Evolutionary conservation across 108 stramenopile genomes (phyloP).

Genomic region (Cyclotella distinguenda): DNA sequence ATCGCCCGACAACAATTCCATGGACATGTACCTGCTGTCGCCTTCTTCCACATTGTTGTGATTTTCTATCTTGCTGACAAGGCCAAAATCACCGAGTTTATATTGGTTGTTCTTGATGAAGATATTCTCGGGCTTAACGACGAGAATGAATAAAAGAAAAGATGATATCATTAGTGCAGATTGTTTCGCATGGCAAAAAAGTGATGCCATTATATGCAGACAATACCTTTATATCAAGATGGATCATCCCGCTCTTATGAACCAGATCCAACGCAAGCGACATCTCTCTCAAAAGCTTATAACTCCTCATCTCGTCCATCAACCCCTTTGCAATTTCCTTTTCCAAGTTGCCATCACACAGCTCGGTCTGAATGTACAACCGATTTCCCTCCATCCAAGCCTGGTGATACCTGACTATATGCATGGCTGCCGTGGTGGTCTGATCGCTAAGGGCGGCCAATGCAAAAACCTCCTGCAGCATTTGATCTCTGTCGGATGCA

Average conservation of each 20-base stretch:
- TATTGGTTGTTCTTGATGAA: conserved; percentile 91
- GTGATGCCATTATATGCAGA: neutral
- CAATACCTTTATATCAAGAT: conserved; percentile 87
- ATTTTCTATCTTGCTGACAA: conserved; percentile 73
- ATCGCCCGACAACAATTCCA: conserved; percentile 87
- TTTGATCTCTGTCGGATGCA: conserved; percentile 61
- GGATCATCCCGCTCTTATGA: conserved; percentile 84
- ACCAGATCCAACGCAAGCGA: conserved; percentile 83
- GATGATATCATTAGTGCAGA: neutral
- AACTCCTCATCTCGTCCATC: conserved; percentile 50
- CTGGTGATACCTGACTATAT: conserved; percentile 89
- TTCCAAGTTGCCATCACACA: conserved; percentile 65
- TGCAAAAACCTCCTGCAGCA: conserved; percentile 88
- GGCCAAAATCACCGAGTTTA: conserved; percentile 94
- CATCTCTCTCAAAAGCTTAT: conserved; percentile 86
- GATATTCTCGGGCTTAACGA: conserved; percentile 81
- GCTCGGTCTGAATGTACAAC: conserved; percentile 84
- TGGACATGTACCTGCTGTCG: conserved; percentile 93
- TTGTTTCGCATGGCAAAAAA: neutral
- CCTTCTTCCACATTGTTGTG: conserved; percentile 86
- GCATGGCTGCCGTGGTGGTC: conserved; percentile 73
- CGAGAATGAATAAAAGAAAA: neutral
- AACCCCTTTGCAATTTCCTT: conserved; percentile 52
- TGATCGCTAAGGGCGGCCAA: conserved; percentile 82
- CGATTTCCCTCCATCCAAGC: conserved; percentile 89